Evolutionary conservation across 805 yeast genomes (phyloP).

Genomic region (Starmerella khaoyaiensis): DNA sequence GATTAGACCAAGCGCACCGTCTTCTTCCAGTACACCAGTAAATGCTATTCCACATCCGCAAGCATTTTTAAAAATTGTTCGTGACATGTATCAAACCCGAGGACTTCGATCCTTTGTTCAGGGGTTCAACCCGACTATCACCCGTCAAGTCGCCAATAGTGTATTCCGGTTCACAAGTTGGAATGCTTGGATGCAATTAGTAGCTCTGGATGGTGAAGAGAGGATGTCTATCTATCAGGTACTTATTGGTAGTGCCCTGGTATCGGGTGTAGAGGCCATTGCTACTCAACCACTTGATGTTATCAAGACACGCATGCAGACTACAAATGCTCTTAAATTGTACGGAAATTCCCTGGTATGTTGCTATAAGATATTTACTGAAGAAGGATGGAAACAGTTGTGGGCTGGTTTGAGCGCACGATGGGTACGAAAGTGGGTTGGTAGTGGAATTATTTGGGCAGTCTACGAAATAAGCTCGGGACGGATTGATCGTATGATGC

Average conservation of each 20-base stretch:
- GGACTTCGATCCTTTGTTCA: slow-evolving; percentile 70
- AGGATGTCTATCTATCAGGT: slow-evolving; percentile 21
- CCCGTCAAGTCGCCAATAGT: slow-evolving; percentile 67
- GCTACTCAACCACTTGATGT: slow-evolving; percentile 84
- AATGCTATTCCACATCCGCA: slow-evolving; percentile 7
- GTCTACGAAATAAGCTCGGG: slow-evolving; percentile 35
- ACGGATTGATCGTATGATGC: slow-evolving; percentile 12
- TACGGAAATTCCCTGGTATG: slow-evolving; percentile 29
- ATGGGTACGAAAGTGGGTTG: slow-evolving; percentile 52
- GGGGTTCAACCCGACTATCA: slow-evolving; percentile 70
- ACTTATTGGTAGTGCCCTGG: slow-evolving; percentile 39
- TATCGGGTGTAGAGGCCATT: slow-evolving; percentile 45
- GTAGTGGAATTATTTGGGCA: slow-evolving; percentile 56
- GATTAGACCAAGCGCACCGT: too few relatives aligned
- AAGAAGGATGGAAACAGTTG: slow-evolving; percentile 30
- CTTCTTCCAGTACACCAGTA: too few relatives aligned
- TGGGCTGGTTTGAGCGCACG: slow-evolving; percentile 41
- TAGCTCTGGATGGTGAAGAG: slow-evolving; percentile 21
- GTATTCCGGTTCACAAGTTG: slow-evolving; percentile 76
- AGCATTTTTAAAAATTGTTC: slow-evolving; percentile 19
- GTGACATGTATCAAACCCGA: slow-evolving; percentile 55
- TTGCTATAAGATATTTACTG: slow-evolving; percentile 28
- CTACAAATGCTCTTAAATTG: slow-evolving; percentile 30
- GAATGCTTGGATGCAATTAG: slow-evolving; percentile 57
- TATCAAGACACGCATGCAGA: slow-evolving; percentile 74